phyloP scores from a whole-genome alignment of 139 green algal genomes.

The Deuterostichococcus epilithicus region DNA sequence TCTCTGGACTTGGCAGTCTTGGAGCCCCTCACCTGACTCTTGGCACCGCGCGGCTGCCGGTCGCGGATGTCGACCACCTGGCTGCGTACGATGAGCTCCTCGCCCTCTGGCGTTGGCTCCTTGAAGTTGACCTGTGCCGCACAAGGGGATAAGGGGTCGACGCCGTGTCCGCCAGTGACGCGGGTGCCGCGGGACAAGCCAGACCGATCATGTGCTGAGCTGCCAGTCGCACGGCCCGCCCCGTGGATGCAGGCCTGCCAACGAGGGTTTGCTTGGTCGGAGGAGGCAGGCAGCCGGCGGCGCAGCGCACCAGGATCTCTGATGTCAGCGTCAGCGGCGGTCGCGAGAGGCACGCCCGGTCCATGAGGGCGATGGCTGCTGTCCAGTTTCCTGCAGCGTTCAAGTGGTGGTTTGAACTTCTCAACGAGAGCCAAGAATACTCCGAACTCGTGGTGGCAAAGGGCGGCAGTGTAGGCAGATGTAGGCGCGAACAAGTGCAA shows the following conservation, averaged over 20 bases:
- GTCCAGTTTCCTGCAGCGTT: slow-evolving; percentile 57
- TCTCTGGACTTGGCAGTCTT: too few relatives aligned
- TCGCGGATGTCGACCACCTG: slow-evolving; percentile 53
- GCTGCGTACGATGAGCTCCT: slow-evolving; percentile 52
- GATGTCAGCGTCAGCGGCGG: slow-evolving; percentile 79
- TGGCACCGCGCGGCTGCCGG: slow-evolving; percentile 19
- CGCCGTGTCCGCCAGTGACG: not conserved
- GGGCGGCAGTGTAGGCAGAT: not conserved
- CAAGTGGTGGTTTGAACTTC: too few relatives aligned
- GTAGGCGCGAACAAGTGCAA: slow-evolving; percentile 18
- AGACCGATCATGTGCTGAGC: not conserved
- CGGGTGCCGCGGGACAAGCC: not conserved
- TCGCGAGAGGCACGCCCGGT: slow-evolving; percentile 58
- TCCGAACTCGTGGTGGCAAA: too few relatives aligned
- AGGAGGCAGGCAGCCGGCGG: too few relatives aligned
- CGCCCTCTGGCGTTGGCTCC: slow-evolving; percentile 60
- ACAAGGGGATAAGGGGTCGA: not conserved
- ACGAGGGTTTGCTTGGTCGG: too few relatives aligned
- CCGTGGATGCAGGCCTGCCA: not conserved
- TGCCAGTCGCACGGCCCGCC: not conserved
- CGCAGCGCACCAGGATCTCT: slow-evolving; percentile 59
- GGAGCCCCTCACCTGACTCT: too few relatives aligned
- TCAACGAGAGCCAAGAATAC: too few relatives aligned
- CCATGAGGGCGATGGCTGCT: slow-evolving; percentile 78
- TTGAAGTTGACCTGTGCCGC: slow-evolving; percentile 52